Percentiles rank a stretch among this genome's conserved stretches.
These are phyloP conservation scores for Nicotiana attenuata DNA, from an alignment of 257 asterid species.

Conservation along the genomic window DNA sequence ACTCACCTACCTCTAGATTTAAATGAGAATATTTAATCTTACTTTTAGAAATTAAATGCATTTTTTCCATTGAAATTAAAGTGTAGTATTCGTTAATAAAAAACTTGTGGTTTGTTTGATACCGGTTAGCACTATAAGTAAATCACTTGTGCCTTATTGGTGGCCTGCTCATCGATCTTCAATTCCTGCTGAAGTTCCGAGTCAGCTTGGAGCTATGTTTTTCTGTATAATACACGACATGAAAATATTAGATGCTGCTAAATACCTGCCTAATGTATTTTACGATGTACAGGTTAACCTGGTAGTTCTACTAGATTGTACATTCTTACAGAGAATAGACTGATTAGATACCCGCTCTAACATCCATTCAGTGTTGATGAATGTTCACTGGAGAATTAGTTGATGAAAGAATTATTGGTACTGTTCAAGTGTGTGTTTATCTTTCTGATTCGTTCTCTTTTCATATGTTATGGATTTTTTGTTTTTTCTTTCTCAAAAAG, in stretches of 20 bases:
- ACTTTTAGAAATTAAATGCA: too few species aligned
- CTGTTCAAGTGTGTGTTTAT: background rate
- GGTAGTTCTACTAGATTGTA: background rate
- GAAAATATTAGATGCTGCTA: background rate
- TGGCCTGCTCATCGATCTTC: too few species aligned
- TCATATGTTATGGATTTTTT: too few species aligned
- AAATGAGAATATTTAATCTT: too few species aligned
- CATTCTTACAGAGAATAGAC: background rate
- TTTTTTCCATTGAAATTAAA: too few species aligned
- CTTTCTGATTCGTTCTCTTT: background rate
- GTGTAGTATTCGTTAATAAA: too few species aligned
- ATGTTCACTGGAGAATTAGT: background rate
- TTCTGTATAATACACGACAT: background rate
- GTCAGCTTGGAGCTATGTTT: too few species aligned
- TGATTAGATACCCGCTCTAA: background rate
- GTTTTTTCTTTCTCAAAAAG: background rate
- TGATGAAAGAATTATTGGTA: background rate
- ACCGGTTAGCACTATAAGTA: too few species aligned
- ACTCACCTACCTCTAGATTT: too few species aligned
- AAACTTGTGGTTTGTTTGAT: too few species aligned
- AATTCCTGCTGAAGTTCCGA: too few species aligned
- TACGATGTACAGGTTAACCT: background rate
- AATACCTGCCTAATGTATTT: background rate
- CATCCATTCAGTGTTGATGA: background rate
- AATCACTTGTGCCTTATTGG: too few species aligned